Base-by-base conservation (phyloP, 2,329 filamentous ascomycete species). In the Raffaelea arxii region DNA sequence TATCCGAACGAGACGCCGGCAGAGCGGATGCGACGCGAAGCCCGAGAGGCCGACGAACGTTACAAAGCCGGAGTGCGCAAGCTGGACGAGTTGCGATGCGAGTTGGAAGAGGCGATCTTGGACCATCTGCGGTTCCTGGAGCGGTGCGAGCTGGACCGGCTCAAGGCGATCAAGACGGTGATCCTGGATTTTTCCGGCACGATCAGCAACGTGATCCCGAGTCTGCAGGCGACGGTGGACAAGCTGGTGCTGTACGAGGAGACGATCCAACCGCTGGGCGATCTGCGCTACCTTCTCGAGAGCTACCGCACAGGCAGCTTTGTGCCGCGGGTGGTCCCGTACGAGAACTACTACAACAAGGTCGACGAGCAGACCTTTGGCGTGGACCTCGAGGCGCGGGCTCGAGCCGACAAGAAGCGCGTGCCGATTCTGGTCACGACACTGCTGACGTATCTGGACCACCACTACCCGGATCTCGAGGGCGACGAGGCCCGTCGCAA, bases 171-270 rank as follows among this genome's bases (percentile, higher is more conserved):
- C 74, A 97, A 98, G 74, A 91, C 91, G 22, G 94, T 98, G 44
- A 84, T 98, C 51, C 77, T 98, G 38, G 94, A 98, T 67, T 97
- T 98, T 65, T 96, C 91, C 4, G 92, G 92, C 40, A 89, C 91
- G 32, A 86, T 98, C 63, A 91, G 91, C 72, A 98, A 98, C 59
- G 91, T 96, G 57, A 97, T 98, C 52, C 94, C 92, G 18, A 94
- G 86, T 59, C 70, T 98, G 51, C 92, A 97, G 66, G 91, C 91
- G 49, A 89, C 90, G 0, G 89, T 98, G 22, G 92, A 98, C 68
- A 89, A 94, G 62, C 96, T 98, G 90, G 89, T 98, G 82, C 75
- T 98, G 41, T 98, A 94, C 68, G 92, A 98, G 64, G 92, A 98
- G 71, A 97, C 92, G 1, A 86, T 98, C n/a, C 92, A 97, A 64